Evolutionary conservation across 768 basidiomycete genomes (phyloP).

Genomic region (Panus rudis): DNA sequence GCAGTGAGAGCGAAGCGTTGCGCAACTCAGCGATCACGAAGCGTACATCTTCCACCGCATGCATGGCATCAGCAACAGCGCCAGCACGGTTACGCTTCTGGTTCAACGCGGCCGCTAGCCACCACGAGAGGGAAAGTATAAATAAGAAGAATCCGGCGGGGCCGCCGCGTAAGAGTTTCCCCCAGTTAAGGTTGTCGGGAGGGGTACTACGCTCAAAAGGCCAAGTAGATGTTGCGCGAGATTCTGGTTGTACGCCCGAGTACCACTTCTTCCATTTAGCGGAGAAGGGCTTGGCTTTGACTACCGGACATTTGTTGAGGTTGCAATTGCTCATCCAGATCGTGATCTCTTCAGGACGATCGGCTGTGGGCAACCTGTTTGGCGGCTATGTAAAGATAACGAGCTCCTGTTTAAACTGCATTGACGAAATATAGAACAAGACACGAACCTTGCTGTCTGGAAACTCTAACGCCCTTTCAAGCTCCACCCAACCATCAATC

Average conservation of each 20-base stretch:
- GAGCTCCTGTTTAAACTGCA: not conserved
- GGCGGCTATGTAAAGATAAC: not conserved
- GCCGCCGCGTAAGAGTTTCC: not conserved
- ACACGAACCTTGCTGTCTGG: not conserved
- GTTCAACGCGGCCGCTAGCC: not conserved
- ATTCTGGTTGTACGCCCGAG: not conserved
- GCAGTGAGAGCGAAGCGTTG: no score
- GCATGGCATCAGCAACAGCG: not conserved
- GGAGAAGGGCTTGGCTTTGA: no score
- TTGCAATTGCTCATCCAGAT: no score
- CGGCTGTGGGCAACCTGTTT: not conserved
- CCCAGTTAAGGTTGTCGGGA: not conserved
- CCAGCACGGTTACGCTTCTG: not conserved
- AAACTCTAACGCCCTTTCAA: not conserved
- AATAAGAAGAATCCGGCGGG: not conserved
- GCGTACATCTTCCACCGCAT: not conserved
- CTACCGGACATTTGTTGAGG: no score
- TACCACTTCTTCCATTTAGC: not conserved
- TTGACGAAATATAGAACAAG: no score
- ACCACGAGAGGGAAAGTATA: not conserved
- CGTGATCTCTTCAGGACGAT: not conserved
- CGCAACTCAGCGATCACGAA: no score
- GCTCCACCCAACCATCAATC: not conserved
- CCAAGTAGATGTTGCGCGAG: not conserved
- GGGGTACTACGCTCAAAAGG: not conserved